Percentiles rank a stretch among this genome's conserved stretches.
Conservation (phyloP, 2,329 filamentous ascomycete genomes). For the Periglandula ipomoeae region DNA sequence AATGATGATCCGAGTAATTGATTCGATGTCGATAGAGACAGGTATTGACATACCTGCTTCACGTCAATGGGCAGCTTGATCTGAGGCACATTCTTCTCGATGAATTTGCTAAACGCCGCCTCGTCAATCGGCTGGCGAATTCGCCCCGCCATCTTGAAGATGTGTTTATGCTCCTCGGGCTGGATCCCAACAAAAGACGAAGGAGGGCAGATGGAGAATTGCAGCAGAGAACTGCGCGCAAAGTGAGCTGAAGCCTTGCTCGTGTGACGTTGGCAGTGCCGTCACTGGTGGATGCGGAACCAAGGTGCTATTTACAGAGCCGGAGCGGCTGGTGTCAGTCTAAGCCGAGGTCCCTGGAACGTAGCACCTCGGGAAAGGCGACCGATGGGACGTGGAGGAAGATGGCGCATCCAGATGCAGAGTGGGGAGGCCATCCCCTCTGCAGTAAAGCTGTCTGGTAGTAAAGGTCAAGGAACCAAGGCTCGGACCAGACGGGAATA, state of each 20-base stretch:
- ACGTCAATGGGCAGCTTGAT: constrained; percentile 77
- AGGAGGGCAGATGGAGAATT: neutral
- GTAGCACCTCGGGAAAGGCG: neutral
- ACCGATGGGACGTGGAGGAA: neutral
- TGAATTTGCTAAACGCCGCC: constrained; percentile 67
- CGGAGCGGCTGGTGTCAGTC: neutral
- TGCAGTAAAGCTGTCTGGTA: no score
- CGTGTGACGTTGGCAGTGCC: no score
- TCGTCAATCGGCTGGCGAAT: constrained; percentile 89
- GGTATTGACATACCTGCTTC: constrained; percentile 63
- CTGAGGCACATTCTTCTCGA: constrained; percentile 67
- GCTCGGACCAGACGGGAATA: no score
- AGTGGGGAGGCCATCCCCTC: neutral
- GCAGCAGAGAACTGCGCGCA: neutral
- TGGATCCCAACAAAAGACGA: neutral
- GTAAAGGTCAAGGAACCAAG: no score
- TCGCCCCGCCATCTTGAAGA: constrained; percentile 61
- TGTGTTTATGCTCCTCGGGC: neutral
- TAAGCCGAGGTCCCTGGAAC: neutral
- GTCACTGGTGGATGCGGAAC: neutral
- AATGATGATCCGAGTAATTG: no score
- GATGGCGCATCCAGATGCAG: neutral
- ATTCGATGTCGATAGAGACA: no score
- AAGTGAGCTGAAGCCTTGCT: neutral
- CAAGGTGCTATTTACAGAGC: neutral